These are phyloP conservation scores for cucumber (Cucumis sativus) DNA, from an alignment of 306 rosid species.

Conservation along the genomic window Cucumber_9930_V3 NC_026657.2:32018501-32019000, in stretches of 20 bases:
- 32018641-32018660: too few relatives aligned
- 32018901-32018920: conserved; percentile 11
- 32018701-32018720: too few relatives aligned
- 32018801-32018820: neutral
- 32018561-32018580: too few relatives aligned
- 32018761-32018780: neutral
- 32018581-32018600: too few relatives aligned
- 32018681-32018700: too few relatives aligned
- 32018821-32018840: neutral
- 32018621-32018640: too few relatives aligned
- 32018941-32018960: conserved; percentile 53
- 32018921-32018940: conserved; percentile 43
- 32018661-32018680: too few relatives aligned
- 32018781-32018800: neutral
- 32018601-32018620: too few relatives aligned
- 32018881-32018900: conserved; percentile 58
- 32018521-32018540: too few relatives aligned
- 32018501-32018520: too few relatives aligned
- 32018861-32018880: conserved; percentile 55
- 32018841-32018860: neutral
- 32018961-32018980: conserved; percentile 60
- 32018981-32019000: conserved; percentile 62
- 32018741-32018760: neutral
- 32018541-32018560: too few relatives aligned
- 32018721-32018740: neutral